Evolutionary conservation across 2,329 filamentous ascomycete genomes (phyloP), one percentile per base, ranked within the genome.

Genomic region (Diaporthe velutina): DNA sequence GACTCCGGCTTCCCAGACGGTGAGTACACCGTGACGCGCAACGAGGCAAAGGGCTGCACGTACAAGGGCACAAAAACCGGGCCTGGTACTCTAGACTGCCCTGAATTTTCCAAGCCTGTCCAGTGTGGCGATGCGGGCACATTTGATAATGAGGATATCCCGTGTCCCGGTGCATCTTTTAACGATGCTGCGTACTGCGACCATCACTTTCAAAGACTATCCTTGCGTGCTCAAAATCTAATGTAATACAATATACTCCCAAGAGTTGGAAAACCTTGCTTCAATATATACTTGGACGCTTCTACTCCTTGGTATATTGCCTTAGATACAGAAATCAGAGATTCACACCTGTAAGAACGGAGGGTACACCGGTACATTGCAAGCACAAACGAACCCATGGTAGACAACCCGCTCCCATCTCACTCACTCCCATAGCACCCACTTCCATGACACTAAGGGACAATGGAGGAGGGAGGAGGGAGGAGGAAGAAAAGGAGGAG

Each of bases 101-200:
- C 57, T 40, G 22, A 22, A n/a, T 40, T 42, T 25, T 60, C 35
- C 12, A 60, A 25, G 22, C 57, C 57, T 4, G 35, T 60, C 57
- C 57, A 60, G 57, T 60, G 35, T 28, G 57, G 57, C 12, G 57
- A 60, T 19, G 57, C 57, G 4, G 57, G 57, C 33, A 60, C 10
- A 35, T 60, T 60, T 40, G 33, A 22, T 22, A 60, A 60, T 40
- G 57, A 60, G 35, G 22, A 60, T 17, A 25, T 60, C 22, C 57
- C 57, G 12, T 60, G 57, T 28, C 57, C 57, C 1, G 57, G 57
- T 25, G 57, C 33, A 28, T 60, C 57, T 25, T 60, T 60, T 17
- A 60, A 60, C 25, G 57, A 60, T 40, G 57, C 57, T 60, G 57
- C 40, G 33, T 40, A 60, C 57, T 60, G 57, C n/a, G 57, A 60